Evolutionary conservation across 352 stramenopile genomes (phyloP).

Genomic region (Phytophthora quininea): DNA sequence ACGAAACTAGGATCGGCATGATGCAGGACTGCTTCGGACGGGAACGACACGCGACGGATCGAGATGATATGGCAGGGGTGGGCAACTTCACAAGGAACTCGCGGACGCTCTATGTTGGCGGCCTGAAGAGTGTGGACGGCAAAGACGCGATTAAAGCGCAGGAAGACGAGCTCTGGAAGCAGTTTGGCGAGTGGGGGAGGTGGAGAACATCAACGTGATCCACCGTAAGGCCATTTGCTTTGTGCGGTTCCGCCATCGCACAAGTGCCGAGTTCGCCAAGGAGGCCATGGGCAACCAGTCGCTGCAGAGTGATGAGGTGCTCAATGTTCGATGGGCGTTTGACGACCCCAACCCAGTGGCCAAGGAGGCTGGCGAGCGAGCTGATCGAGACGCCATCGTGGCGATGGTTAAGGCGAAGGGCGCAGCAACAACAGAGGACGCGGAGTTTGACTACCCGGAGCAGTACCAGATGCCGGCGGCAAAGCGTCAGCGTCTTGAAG

Average conservation of each 20-base stretch:
- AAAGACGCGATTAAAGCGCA: conserved; percentile 58
- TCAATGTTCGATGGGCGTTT: conserved; percentile 93
- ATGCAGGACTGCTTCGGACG: conserved; percentile 94
- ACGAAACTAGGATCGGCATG: conserved; percentile 81
- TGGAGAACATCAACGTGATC: conserved; percentile 95
- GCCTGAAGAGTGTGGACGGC: conserved; percentile 59
- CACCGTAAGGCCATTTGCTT: conserved; percentile 92
- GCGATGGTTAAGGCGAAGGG: conserved; percentile 82
- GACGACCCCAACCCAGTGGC: conserved; percentile 95
- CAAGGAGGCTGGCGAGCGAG: conserved; percentile 83
- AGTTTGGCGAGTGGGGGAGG: conserved; percentile 95
- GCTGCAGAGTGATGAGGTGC: conserved; percentile 86
- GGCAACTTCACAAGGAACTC: conserved; percentile 93
- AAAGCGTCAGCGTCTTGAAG: conserved; percentile 76
- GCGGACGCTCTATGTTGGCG: conserved; percentile 92
- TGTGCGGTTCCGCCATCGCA: conserved; percentile 84
- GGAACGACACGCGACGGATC: conserved; percentile 89
- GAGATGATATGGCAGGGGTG: conserved; percentile 93
- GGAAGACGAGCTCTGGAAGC: conserved; percentile 73
- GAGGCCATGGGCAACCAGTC: conserved; percentile 92
- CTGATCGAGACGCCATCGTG: conserved; percentile 90
- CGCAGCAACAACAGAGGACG: conserved; percentile 52
- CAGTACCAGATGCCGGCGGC: conserved; percentile 73
- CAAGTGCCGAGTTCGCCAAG: conserved; percentile 84
- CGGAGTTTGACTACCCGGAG: conserved; percentile 81